phyloP scores from a whole-genome alignment of 2,329 filamentous ascomycete species.

The Pseudodiploospora longispora region DNA sequence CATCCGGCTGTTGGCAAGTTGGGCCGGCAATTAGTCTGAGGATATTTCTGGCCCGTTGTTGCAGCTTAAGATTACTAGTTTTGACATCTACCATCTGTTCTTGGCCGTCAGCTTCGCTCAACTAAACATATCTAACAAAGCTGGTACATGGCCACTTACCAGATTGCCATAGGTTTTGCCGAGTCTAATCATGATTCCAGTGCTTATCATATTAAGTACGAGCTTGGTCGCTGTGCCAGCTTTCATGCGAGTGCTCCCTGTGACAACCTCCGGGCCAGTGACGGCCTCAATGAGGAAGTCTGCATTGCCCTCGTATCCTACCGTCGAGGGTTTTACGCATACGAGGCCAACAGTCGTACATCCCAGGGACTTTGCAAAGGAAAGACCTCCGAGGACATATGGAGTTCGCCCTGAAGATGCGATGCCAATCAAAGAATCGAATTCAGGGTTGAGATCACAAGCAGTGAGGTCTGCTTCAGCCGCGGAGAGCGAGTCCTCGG shows the following conservation, averaged over 20 bases:
- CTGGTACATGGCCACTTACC: conserved; percentile 15
- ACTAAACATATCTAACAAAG: conserved; percentile 18
- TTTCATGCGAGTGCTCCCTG: conserved; percentile 38
- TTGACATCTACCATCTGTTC: conserved; percentile 18
- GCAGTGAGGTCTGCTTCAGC: conserved; percentile 23
- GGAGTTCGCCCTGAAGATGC: conserved; percentile 35
- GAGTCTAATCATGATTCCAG: conserved; percentile 30
- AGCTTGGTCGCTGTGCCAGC: conserved; percentile 37
- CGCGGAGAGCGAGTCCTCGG: conserved; percentile 27
- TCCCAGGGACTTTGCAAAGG: conserved; percentile 25
- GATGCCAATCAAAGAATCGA: conserved; percentile 33
- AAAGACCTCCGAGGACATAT: conserved; percentile 26
- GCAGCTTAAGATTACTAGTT: conserved; percentile 29
- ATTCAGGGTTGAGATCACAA: conserved; percentile 18
- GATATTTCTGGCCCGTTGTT: conserved; percentile 15
- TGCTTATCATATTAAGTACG: conserved; percentile 34
- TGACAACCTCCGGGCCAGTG: conserved; percentile 34
- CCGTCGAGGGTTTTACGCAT: conserved; percentile 24
- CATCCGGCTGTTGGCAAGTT: conserved; percentile 11
- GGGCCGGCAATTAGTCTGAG: conserved; percentile 12
- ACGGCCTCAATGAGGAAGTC: conserved; percentile 27
- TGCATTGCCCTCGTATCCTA: conserved; percentile 13
- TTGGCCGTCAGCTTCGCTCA: too few relatives aligned
- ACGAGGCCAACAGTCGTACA: conserved; percentile 30
- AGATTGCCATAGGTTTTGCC: conserved; percentile 35